Evolutionary conservation across 169 alveolate genomes (phyloP), one percentile per base, ranked within the genome.

Genomic region (Babesia bigemina): DNA sequence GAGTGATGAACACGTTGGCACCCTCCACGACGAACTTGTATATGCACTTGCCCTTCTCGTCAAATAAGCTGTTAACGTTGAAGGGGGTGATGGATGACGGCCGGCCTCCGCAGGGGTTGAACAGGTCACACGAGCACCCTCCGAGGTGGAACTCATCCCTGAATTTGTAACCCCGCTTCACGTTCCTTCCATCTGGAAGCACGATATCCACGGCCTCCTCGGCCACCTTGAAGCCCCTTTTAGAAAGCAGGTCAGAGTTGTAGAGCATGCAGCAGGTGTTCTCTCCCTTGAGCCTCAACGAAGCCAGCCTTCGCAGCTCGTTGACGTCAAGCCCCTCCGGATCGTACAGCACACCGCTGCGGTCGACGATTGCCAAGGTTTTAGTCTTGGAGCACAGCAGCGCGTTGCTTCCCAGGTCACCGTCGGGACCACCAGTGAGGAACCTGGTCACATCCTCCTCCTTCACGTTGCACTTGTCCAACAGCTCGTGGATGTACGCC

Each of bases 81-180:
- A 92, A 90, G 22, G 91, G 86, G 28, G 91, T 91, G 36, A 92
- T 85, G 11, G 96, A 75, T 33, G 91, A 88, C 21, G 96, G 97
- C 42, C 97, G 75, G 26, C 97, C 97, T n/a, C 96, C 97, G 75
- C 96, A 92, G 7, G 97, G 97, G 55, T 90, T 91, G 70, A 93
- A 92, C 63, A 93, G 74, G 59, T 91, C 96, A 24, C 93, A 93
- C 24, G 88, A 86, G 58, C 75, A 76, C 29, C 85, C 79, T 16
- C 84, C 76, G 12, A 86, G 82, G 55, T 86, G 94, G 66, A 92
- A 92, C 13, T 36, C 86, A 60, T 92, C 91, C 45, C 96, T 86
- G 71, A 91, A 86, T 48, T 91, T 92, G 56, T 82, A 76, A 2
- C 97, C 97, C 39, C 90, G 77, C 49, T 78, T 79, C 29, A 85